Evolutionary conservation across 2,329 filamentous ascomycete genomes (phyloP), one percentile per base, ranked within the genome.

Genomic region (Alternaria sp.): DNA sequence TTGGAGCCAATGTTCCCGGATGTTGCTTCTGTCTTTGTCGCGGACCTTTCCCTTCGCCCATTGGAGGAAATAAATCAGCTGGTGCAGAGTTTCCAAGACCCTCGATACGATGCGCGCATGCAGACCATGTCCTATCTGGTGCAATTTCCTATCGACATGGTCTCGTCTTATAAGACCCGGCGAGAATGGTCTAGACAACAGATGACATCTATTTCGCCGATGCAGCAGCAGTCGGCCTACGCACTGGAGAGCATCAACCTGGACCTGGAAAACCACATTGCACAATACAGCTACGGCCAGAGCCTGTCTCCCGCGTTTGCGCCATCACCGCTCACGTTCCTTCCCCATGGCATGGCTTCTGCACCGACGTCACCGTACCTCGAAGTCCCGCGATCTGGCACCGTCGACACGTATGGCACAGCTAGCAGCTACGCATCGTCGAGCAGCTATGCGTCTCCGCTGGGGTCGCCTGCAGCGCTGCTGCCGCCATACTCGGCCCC

Each of bases 1-100:
- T 88, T 98, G 81, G 94, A 97, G 81, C 92, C 93, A 15, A 87
- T 97, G 65, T 97, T 97, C 78, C 94, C 94, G 3, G 93, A 96
- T 78, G 91, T 97, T 70, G 94, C 94, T 50, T 91, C 93, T 20
- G 91, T 93, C 53, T 97, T 97, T 80, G 94, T 82, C 58, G 80
- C 82, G 5, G 79, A 81, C 61, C 85, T 97, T 69, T 90, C 92
- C 15, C 87, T 97, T 49, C 85, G 87, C 2, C 93, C 94, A 0
- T 89, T 98, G 30, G 93, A 97, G 79, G 91, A 96, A 76, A 97
- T 97, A 73, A 89, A 93, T 49, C 87, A 88, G 51, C 88, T 92
- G 37, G 87, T 97, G 26, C 82, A 93, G 78, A 71, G 76, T 64
- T 67, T 80, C 75, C 76, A 78, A 59, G 75, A 78, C 45, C 78